Evolutionary conservation across 1,284 basidiomycete species (phyloP), one percentile per base, ranked within the genome.

Genomic region (Xerocomus nothofagi): DNA sequence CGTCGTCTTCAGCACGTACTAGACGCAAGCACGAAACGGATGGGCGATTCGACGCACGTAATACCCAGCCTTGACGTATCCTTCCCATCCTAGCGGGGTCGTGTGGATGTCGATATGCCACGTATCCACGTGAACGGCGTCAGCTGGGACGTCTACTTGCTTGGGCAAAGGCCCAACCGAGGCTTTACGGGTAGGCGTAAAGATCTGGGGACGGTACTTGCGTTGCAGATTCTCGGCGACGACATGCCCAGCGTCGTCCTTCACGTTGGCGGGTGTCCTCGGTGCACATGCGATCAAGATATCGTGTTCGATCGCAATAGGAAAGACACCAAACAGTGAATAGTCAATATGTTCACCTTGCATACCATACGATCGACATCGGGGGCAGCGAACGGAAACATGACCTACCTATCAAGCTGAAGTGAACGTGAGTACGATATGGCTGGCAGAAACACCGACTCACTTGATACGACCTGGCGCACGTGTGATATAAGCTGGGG

Each of bases 331-430:
- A 58, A 90, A 89, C 27, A 88, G 72, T 2, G 81, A 79, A 63
- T 94, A 94, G 71, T 94, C 92, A 65, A 94, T 89, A 66, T 95
- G 91, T 70, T 93, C 91, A 38, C 90, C 88, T 80, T 75, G 20
- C 23, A 49, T 17, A 17, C 9, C 12, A 23, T n/a, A 15, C 11
- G 24, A 24, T 49, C 38, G 27, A 45, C 40, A 26, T 39, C 18
- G 15, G 14, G 6, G 9, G 10, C 18, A 20, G 39, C 10, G 10
- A 32, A 53, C 6, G 3, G 31, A 27, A 40, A 50, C n/a, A n/a
- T n/a, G n/a, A n/a, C 55, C 26, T 51, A 67, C 69, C 69, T 56
- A 72, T 69, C 15, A 70, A 54, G 42, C 69, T 72, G 24, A 34
- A 11, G 17, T 20, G 24, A 29, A 26, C 4, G 6, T 43, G 12